phyloP scores from a whole-genome alignment of 495 filamentous ascomycete species.

The Daldinia grandis region DNA sequence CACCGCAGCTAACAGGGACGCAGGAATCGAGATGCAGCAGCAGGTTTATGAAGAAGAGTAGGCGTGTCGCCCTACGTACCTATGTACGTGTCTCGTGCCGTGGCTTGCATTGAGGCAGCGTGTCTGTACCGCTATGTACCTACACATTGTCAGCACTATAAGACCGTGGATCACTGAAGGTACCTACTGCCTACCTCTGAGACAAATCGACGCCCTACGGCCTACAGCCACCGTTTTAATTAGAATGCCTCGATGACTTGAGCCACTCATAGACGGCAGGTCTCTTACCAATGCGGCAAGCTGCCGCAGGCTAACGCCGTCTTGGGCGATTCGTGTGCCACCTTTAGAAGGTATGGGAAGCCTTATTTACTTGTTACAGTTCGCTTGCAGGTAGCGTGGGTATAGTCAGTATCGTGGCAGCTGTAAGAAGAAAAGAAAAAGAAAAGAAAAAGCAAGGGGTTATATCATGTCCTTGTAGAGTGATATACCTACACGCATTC shows the following conservation, averaged over 20 bases:
- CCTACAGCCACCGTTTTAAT: not conserved
- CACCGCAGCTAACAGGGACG: slow-evolving; percentile 32
- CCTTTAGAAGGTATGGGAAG: not conserved
- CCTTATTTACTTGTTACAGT: not conserved
- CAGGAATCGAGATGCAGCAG: slow-evolving; percentile 58
- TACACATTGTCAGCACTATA: not conserved
- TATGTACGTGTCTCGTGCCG: not conserved
- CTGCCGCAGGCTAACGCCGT: not conserved
- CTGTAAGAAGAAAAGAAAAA: too few species aligned
- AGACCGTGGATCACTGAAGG: too few species aligned
- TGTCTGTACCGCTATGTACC: not conserved
- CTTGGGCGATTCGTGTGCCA: not conserved
- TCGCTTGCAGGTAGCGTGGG: not conserved
- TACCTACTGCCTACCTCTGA: too few species aligned
- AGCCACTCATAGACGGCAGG: not conserved
- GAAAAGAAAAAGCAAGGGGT: not conserved
- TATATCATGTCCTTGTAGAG: not conserved
- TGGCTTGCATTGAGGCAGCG: not conserved
- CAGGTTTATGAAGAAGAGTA: slow-evolving; percentile 52
- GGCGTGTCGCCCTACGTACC: slow-evolving; percentile 28
- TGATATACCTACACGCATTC: not conserved
- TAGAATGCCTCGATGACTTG: not conserved
- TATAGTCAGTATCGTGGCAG: too few species aligned
- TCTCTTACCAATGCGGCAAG: not conserved
- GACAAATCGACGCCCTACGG: not conserved